Evolutionary conservation across 2,329 filamentous ascomycete genomes (phyloP), one percentile per base, ranked within the genome.

Genomic region (Eutypella sp.): DNA sequence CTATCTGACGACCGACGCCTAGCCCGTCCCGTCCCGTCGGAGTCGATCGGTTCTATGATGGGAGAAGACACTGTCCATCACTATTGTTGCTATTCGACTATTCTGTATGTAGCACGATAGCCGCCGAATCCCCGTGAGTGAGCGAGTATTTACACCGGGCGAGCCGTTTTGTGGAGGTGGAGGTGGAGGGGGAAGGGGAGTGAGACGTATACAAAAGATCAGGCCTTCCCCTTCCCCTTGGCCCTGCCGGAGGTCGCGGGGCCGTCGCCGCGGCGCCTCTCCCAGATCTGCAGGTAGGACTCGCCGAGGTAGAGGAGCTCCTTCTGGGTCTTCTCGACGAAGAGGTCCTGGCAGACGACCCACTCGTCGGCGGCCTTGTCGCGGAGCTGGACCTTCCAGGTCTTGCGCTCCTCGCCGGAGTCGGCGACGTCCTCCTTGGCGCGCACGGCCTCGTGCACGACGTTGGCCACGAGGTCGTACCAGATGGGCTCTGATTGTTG

Each of bases 211-310:
- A 20, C 24, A 25, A 20, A 20, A n/a, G 11, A 33, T 41, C 41
- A 60, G 41, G 57, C 63, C 53, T 70, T 76, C 33, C 63, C 64
- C 57, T 68, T 70, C 5, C 55, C 58, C 54, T 65, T 70, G 13
- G 13, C 16, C 29, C 7, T 13, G 11, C 29, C 13, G 13, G 13
- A 7, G 11, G 6, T 15, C 11, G 29, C 6, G 69, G 63, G 50
- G 72, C 74, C 61, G 79, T n/a, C n/a, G n/a, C n/a, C n/a, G n/a
- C n/a, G 84, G 67, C 90, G 80, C 66, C 87, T 77, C 73, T 97
- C 93, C 93, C 93, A 97, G 38, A 99, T 82, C 79, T 97, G 95
- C 47, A 97, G 69, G 73, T 97, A 97, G 46, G 87, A 87, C 75
- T 99, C 93, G 43, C 92, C 89, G 0, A 95, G 85, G 61, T 96